Evolutionary conservation across 1,139 yeast species (phyloP).

Genomic region (Protomyces macrosporus): DNA sequence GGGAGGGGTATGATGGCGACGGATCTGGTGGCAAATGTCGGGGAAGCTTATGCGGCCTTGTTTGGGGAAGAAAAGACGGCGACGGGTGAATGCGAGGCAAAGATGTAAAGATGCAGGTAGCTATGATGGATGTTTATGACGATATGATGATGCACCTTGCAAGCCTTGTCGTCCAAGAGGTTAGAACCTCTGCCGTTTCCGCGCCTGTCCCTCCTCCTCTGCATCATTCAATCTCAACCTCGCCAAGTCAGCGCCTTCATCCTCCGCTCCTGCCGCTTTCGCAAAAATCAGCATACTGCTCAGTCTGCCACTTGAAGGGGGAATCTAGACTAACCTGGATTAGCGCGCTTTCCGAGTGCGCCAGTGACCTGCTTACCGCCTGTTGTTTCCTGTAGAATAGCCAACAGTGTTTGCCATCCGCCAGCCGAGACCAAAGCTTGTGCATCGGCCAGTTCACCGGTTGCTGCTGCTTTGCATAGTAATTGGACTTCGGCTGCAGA

Average conservation of each 20-base stretch:
- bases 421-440: slow-evolving; percentile 55
- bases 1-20: slow-evolving; percentile 84
- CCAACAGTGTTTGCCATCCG: slow-evolving; percentile 71
- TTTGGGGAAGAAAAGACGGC: slow-evolving; percentile 40
- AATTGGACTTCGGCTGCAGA: slow-evolving; percentile 16
- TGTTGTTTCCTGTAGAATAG: slow-evolving; percentile 42
- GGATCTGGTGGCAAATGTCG: slow-evolving; percentile 65
- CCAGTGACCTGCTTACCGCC: not conserved
- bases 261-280: not conserved
- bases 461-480: slow-evolving; percentile 37
- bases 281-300: not conserved
- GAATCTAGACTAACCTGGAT: not conserved
- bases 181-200: too few relatives aligned
- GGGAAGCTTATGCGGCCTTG: slow-evolving; percentile 55
- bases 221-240: not conserved
- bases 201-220: not conserved
- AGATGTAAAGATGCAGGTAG: not conserved
- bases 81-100: not conserved
- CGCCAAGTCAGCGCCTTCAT: not conserved
- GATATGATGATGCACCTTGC: too few relatives aligned
- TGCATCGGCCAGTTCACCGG: slow-evolving; percentile 42
- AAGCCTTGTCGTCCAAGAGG: too few relatives aligned
- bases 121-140: not conserved
- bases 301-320: not conserved
- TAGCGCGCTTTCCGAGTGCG: not conserved